Evolutionary conservation across 2,329 filamentous ascomycete species (phyloP).

Genomic region (Diplodia scrobiculata): DNA sequence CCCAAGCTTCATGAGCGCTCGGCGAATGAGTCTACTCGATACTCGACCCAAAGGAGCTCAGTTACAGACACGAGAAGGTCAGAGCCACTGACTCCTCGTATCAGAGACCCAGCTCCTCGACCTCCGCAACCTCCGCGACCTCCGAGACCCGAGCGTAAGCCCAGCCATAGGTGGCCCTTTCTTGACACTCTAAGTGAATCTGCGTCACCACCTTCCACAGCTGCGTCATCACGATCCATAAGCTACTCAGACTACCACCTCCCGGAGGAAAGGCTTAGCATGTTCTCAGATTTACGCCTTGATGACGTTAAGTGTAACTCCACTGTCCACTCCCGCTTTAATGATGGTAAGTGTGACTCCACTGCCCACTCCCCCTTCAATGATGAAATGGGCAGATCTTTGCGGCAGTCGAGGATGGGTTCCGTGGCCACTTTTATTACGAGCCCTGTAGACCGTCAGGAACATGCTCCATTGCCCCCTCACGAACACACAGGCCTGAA

Average conservation of each 20-base stretch:
- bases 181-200: not conserved
- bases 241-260: not conserved
- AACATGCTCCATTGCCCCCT: not conserved
- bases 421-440: not conserved
- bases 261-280: not conserved
- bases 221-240: not conserved
- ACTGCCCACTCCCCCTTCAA: not conserved
- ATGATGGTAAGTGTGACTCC: not conserved
- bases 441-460: not conserved
- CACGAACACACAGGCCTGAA: not conserved
- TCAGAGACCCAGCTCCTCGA: too few species aligned
- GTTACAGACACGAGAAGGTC: not conserved
- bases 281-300: not conserved
- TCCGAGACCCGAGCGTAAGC: not conserved
- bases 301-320: not conserved
- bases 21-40: not conserved
- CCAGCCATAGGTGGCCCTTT: not conserved
- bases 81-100: not conserved
- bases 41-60: not conserved
- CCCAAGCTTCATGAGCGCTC: not conserved
- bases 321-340: too few species aligned
- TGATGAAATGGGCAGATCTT: not conserved
- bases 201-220: not conserved
- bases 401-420: not conserved
- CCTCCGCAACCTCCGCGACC: not conserved